Percentiles rank a stretch among this genome's conserved stretches.
phyloP scores from a whole-genome alignment of 1,284 basidiomycete species.

The Microbotryum violaceum region DNA sequence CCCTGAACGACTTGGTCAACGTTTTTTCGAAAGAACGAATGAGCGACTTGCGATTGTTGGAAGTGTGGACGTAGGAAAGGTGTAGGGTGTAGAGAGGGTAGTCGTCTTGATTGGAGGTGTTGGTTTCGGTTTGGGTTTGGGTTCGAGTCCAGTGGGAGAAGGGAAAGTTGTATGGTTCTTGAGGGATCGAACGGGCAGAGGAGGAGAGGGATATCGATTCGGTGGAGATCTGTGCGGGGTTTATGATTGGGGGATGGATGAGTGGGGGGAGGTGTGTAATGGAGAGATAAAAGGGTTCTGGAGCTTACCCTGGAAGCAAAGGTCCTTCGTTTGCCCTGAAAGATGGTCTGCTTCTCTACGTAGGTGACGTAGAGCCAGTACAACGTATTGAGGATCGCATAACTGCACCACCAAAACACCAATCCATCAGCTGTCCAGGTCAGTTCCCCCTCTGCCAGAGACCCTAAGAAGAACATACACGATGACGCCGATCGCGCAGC shows the following conservation, averaged over 20 bases:
- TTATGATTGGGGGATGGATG: constrained; percentile 1
- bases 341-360: constrained; percentile 69
- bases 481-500: constrained; percentile 67
- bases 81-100: constrained; percentile 56
- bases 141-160: constrained; percentile 26
- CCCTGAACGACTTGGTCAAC: constrained; percentile 14
- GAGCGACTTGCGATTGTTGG: constrained; percentile 58
- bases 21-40: constrained; percentile 16
- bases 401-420: constrained; percentile 47
- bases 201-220: constrained; percentile 69
- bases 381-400: constrained; percentile 58
- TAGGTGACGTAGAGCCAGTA: constrained; percentile 72
- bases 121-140: constrained; percentile 19
- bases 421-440: neutral
- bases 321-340: constrained; percentile 72
- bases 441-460: too few species aligned
- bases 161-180: constrained; percentile 27
- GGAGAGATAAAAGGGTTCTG: neutral
- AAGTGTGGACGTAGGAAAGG: constrained; percentile 61
- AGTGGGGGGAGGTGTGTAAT: neutral
- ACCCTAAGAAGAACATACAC: constrained; percentile 28
- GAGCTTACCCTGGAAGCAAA: constrained; percentile 63
- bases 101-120: too few species aligned
- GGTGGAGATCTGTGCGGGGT: constrained; percentile 59
- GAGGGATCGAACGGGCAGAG: constrained; percentile 49